phyloP scores from a whole-genome alignment of 176 grass and related monocot genomes.

The Canna indica region DNA sequence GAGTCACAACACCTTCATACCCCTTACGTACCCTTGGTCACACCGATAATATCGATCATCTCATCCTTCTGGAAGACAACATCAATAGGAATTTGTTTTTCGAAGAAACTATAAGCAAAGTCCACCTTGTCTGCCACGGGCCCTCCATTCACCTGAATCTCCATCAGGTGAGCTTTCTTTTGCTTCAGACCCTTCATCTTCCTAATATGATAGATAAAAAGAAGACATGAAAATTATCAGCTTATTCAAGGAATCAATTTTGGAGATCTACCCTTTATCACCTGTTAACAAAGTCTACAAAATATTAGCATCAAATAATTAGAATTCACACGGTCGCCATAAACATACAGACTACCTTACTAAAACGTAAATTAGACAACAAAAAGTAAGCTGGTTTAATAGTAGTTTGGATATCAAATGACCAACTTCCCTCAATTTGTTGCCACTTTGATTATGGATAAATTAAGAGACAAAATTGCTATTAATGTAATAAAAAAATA shows the following conservation, averaged over 20 bases:
- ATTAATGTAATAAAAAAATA: too few species aligned
- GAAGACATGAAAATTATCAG: neutral
- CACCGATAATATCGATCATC: constrained; percentile 95
- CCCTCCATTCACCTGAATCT: constrained; percentile 85
- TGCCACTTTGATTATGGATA: too few species aligned
- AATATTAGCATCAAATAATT: too few species aligned
- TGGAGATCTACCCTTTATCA: neutral
- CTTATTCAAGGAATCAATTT: neutral
- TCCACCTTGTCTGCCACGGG: constrained; percentile 81
- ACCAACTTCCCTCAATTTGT: too few species aligned
- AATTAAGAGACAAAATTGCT: too few species aligned
- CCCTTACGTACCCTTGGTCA: constrained; percentile 98
- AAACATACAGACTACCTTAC: neutral
- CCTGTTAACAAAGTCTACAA: too few species aligned
- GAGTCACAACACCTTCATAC: constrained; percentile 88
- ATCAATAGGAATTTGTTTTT: constrained; percentile 71
- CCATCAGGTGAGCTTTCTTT: constrained; percentile 96
- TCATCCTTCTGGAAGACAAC: constrained; percentile 87
- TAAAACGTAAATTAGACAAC: too few species aligned
- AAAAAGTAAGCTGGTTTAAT: too few species aligned
- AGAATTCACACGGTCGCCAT: neutral
- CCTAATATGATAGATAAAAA: constrained; percentile 40
- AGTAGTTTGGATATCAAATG: too few species aligned
- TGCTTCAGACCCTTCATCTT: constrained; percentile 96
- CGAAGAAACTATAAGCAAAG: constrained; percentile 74